Percentiles rank a stretch among this genome's conserved stretches.
phyloP scores from a whole-genome alignment of 768 basidiomycete genomes.

The Candolleomyces aberdarensis region DNA sequence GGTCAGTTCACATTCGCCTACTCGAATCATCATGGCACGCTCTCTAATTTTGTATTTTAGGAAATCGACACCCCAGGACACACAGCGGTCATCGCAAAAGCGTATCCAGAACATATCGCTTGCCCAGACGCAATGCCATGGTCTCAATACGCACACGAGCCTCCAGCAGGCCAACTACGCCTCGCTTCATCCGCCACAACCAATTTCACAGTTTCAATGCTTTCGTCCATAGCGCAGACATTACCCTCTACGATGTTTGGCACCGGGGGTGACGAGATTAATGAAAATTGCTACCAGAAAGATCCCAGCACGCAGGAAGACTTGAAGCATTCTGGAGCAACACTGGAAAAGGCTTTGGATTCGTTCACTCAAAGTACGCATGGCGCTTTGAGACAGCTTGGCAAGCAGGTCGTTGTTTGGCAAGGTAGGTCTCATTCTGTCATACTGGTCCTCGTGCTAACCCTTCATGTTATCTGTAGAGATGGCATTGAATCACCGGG shows the following conservation, averaged over 20 bases:
- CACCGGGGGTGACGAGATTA: constrained; percentile 84
- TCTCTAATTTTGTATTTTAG: constrained; percentile 23
- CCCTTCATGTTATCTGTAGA: constrained; percentile 35
- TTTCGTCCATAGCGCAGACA: constrained; percentile 48
- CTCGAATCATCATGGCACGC: neutral
- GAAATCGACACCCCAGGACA: constrained; percentile 88
- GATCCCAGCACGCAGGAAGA: constrained; percentile 59
- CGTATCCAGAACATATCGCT: constrained; percentile 74
- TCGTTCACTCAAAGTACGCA: constrained; percentile 62
- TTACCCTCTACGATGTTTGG: constrained; percentile 63
- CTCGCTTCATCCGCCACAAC: constrained; percentile 59
- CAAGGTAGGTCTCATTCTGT: constrained; percentile 43
- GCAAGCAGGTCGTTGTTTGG: constrained; percentile 83
- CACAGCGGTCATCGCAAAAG: constrained; percentile 57
- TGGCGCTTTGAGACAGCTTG: constrained; percentile 43
- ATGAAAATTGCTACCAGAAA: constrained; percentile 58
- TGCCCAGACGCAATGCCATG: constrained; percentile 59
- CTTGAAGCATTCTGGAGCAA: constrained; percentile 38
- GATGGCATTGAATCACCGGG: constrained; percentile 57
- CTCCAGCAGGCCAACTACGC: constrained; percentile 81
- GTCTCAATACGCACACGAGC: constrained; percentile 62
- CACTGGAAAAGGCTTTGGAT: constrained; percentile 62
- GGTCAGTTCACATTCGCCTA: constrained; percentile 31
- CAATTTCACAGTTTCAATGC: constrained; percentile 54
- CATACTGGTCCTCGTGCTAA: neutral